phyloP scores from a whole-genome alignment of 345 rosid genomes.

The Gossypium turneri region DNA sequence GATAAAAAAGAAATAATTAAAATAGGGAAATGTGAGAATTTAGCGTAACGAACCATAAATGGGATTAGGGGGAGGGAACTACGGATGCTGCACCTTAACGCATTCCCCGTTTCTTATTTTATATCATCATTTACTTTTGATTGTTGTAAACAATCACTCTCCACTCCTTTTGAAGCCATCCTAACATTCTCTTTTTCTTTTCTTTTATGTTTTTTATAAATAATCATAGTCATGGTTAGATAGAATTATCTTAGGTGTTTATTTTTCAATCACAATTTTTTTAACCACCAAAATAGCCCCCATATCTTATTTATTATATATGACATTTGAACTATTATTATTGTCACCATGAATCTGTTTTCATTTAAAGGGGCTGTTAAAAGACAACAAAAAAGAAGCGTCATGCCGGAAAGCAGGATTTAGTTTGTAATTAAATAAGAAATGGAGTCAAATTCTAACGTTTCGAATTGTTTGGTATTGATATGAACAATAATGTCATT shows the following conservation, averaged over 20 bases:
- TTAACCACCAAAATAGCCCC: too few relatives aligned
- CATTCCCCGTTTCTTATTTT: background rate
- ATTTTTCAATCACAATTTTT: too few relatives aligned
- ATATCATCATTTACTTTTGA: too few relatives aligned
- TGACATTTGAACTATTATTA: too few relatives aligned
- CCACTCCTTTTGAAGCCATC: too few relatives aligned
- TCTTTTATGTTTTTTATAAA: too few relatives aligned
- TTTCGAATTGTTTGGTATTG: constrained; percentile 7
- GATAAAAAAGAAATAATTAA: background rate
- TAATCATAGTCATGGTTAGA: too few relatives aligned
- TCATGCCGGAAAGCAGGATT: background rate
- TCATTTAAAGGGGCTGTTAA: background rate
- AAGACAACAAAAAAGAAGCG: background rate
- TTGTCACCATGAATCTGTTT: too few relatives aligned
- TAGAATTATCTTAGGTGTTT: too few relatives aligned
- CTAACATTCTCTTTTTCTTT: too few relatives aligned
- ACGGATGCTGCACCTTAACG: constrained; percentile 38
- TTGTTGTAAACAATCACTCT: too few relatives aligned
- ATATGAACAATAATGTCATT: constrained; percentile 2
- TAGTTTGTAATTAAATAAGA: background rate
- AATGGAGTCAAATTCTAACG: constrained; percentile 13
- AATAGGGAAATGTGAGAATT: constrained; percentile 80
- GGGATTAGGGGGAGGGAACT: constrained; percentile 37
- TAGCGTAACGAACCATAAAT: constrained; percentile 93
- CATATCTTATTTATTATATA: too few relatives aligned